Conservation (phyloP, 2,329 filamentous ascomycete genomes). For the Neurospora sp. region DNA sequence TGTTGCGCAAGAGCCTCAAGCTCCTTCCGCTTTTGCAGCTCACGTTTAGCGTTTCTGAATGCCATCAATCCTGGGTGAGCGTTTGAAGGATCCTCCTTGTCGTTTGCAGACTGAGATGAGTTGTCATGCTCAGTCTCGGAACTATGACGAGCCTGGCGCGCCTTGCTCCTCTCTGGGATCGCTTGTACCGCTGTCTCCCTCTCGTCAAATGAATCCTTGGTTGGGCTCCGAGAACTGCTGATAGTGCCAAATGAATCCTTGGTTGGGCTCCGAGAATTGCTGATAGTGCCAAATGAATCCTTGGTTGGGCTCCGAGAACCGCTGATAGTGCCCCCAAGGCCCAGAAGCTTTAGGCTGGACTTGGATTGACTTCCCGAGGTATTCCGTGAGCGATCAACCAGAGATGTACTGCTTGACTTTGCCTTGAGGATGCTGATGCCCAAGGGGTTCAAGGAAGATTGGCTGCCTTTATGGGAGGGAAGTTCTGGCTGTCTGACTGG, state of each 20-base stretch:
- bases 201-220: constrained; percentile 28
- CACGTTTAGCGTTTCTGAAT: constrained; percentile 47
- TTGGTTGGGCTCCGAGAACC: constrained; percentile 31
- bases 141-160: neutral
- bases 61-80: constrained; percentile 43
- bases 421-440: constrained; percentile 54
- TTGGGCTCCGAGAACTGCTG: constrained; percentile 30
- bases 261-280: constrained; percentile 29
- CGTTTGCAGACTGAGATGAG: constrained; percentile 12
- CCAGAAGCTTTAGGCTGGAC: constrained; percentile 48
- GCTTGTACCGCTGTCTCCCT: constrained; percentile 19
- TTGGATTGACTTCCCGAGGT: constrained; percentile 39
- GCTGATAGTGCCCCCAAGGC: constrained; percentile 36
- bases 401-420: constrained; percentile 59
- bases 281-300: constrained; percentile 25
- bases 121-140: constrained; percentile 10
- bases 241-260: constrained; percentile 30
- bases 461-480: constrained; percentile 21
- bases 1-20: constrained; percentile 37
- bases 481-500: constrained; percentile 28
- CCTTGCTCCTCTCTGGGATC: constrained; percentile 9
- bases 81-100: constrained; percentile 24
- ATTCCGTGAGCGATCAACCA: constrained; percentile 36
- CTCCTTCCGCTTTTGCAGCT: constrained; percentile 47
- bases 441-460: constrained; percentile 19